Conservation (phyloP, 306 rosid genomes). For the Ziziphus jujuba region DNA sequence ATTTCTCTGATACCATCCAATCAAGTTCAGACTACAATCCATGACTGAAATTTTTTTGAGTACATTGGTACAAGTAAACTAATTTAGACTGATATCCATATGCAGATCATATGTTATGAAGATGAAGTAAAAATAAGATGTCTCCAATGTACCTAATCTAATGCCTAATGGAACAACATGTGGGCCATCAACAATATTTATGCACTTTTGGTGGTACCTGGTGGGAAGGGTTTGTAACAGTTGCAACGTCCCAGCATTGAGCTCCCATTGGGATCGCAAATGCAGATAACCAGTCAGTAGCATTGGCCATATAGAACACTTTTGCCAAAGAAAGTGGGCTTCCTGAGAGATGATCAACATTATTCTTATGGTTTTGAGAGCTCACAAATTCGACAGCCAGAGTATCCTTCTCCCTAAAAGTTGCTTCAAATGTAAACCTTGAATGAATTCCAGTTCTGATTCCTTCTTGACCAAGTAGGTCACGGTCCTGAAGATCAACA, state of each 20-base stretch:
- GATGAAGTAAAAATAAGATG: neutral
- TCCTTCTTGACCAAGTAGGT: constrained; percentile 50
- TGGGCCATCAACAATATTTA: constrained; percentile 4
- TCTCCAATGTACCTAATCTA: neutral
- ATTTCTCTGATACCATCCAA: neutral
- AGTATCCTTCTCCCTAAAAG: constrained; percentile 45
- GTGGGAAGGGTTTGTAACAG: constrained; percentile 48
- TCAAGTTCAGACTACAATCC: neutral
- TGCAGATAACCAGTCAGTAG: constrained; percentile 66
- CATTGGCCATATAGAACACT: constrained; percentile 48
- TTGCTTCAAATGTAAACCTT: constrained; percentile 70
- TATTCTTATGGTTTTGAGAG: constrained; percentile 38
- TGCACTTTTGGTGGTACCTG: constrained; percentile 44
- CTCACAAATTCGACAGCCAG: constrained; percentile 73
- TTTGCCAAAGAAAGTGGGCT: constrained; percentile 66
- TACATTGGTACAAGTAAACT: neutral
- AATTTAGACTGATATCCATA: neutral
- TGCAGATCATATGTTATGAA: neutral
- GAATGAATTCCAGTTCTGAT: constrained; percentile 67
- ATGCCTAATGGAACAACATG: neutral
- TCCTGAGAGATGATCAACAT: constrained; percentile 33
- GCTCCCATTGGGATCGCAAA: constrained; percentile 76
- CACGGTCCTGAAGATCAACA: constrained; percentile 35
- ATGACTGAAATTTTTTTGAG: neutral
- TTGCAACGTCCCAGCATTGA: constrained; percentile 71